These are phyloP conservation scores for Fusarium neocosmosporiellum DNA, from an alignment of 2,329 filamentous ascomycete genomes.

Conservation along the genomic window DNA sequence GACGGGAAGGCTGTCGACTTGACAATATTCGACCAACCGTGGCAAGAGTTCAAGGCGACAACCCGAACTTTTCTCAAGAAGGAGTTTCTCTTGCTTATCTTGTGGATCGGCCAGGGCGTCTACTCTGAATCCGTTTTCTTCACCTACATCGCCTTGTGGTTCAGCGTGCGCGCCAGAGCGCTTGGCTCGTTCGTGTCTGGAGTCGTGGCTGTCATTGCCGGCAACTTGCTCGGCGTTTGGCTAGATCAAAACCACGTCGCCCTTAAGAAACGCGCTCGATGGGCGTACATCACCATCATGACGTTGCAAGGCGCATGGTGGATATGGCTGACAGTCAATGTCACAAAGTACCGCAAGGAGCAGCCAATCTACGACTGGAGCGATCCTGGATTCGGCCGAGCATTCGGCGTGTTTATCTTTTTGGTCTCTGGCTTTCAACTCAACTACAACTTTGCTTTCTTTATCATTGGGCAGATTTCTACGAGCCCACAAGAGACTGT, in stretches of 20 bases:
- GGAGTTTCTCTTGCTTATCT: slow-evolving; percentile 69
- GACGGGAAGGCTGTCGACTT: slow-evolving; percentile 70
- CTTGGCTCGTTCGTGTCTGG: slow-evolving; percentile 74
- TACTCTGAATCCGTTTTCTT: slow-evolving; percentile 72
- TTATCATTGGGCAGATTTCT: slow-evolving; percentile 73
- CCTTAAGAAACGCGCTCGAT: slow-evolving; percentile 63
- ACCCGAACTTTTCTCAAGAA: slow-evolving; percentile 67
- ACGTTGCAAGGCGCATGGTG: slow-evolving; percentile 74
- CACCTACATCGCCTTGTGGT: slow-evolving; percentile 62
- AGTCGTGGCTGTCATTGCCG: slow-evolving; percentile 69
- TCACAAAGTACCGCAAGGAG: slow-evolving; percentile 66
- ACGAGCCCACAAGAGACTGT: slow-evolving; percentile 69
- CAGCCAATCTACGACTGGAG: slow-evolving; percentile 73
- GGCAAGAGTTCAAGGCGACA: slow-evolving; percentile 67
- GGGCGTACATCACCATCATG: slow-evolving; percentile 62
- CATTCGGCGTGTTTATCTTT: slow-evolving; percentile 73
- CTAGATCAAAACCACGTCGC: slow-evolving; percentile 65
- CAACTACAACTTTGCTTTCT: slow-evolving; percentile 79
- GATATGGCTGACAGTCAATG: slow-evolving; percentile 74
- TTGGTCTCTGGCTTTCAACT: slow-evolving; percentile 74
- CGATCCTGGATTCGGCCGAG: slow-evolving; percentile 69
- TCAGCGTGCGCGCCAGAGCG: slow-evolving; percentile 71
- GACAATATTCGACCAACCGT: slow-evolving; percentile 63
- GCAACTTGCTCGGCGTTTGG: slow-evolving; percentile 71
- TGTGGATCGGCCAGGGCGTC: slow-evolving; percentile 74